These are phyloP conservation scores for Lyophyllum semitale DNA, from an alignment of 768 basidiomycete genomes.

Conservation along the genomic window DNA sequence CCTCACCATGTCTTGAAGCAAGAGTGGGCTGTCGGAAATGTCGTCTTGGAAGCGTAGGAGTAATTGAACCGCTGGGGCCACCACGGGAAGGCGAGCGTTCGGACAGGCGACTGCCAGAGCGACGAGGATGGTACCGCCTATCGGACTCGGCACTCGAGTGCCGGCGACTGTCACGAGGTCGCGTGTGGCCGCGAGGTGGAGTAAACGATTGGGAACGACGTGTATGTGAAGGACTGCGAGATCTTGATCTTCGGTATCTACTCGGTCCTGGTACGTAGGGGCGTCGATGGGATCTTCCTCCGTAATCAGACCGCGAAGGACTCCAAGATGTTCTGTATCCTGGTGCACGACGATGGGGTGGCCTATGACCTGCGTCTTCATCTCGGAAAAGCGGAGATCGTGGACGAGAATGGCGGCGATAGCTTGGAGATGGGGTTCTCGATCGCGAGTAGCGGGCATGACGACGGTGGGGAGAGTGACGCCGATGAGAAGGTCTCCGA, in stretches of 20 bases:
- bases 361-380: not conserved
- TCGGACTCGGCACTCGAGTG: constrained; percentile 2
- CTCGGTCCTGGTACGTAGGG: not conserved
- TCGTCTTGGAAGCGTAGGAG: not conserved
- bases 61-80: not conserved
- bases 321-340: not conserved
- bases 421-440: constrained; percentile 12
- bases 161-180: not conserved
- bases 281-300: not conserved
- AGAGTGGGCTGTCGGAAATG: constrained; percentile 1
- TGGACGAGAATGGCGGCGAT: not conserved
- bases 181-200: not conserved
- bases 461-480: not conserved
- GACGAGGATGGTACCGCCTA: not conserved
- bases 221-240: not conserved
- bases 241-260: not conserved
- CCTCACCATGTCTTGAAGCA: not conserved
- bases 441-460: constrained; percentile 1
- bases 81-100: not conserved
- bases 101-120: not conserved
- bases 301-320: constrained; percentile 9
- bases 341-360: constrained; percentile 1
- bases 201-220: constrained; percentile 2
- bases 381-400: not conserved
- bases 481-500: not conserved